These are phyloP conservation scores for Trypanosoma congolense DNA, from an alignment of 208 protist species.

Conservation along the genomic window DNA sequence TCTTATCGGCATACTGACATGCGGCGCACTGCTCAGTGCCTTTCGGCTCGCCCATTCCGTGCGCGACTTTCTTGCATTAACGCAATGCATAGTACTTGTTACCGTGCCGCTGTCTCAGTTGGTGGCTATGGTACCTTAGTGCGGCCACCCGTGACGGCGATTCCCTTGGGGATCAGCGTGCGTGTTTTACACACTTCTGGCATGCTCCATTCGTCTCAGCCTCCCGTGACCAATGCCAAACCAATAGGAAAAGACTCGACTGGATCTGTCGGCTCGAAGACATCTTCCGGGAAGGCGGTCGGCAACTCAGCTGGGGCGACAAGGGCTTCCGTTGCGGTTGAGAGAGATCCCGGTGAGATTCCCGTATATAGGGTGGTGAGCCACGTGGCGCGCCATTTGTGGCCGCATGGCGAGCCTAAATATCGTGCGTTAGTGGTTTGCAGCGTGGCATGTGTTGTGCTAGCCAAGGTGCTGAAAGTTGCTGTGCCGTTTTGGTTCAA, in stretches of 20 bases:
- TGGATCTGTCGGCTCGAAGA: no score
- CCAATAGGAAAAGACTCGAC: no score
- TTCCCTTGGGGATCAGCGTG: no score
- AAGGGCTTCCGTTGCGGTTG: slow-evolving; percentile 8
- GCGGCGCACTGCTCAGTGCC: slow-evolving; percentile 1
- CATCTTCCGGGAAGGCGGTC: no score
- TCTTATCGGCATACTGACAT: no score
- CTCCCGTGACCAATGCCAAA: no score
- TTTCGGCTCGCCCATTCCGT: not conserved
- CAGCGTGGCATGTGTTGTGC: slow-evolving; percentile 74
- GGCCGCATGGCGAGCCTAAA: slow-evolving; percentile 61
- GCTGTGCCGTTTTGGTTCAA: slow-evolving; percentile 90
- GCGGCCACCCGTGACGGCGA: no score
- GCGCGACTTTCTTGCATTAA: not conserved
- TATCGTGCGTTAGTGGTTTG: slow-evolving; percentile 64
- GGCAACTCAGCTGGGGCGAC: not conserved
- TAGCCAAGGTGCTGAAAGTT: slow-evolving; percentile 81
- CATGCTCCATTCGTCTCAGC: no score
- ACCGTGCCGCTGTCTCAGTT: no score
- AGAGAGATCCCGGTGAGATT: slow-evolving; percentile 23
- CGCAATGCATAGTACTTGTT: not conserved
- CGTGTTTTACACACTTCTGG: no score
- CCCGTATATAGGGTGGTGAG: slow-evolving; percentile 64
- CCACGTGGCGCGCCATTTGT: slow-evolving; percentile 79
- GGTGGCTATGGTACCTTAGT: no score